These are phyloP conservation scores for Saturnispora ahearnii DNA, from an alignment of 805 yeast species.

Conservation along the genomic window DNA sequence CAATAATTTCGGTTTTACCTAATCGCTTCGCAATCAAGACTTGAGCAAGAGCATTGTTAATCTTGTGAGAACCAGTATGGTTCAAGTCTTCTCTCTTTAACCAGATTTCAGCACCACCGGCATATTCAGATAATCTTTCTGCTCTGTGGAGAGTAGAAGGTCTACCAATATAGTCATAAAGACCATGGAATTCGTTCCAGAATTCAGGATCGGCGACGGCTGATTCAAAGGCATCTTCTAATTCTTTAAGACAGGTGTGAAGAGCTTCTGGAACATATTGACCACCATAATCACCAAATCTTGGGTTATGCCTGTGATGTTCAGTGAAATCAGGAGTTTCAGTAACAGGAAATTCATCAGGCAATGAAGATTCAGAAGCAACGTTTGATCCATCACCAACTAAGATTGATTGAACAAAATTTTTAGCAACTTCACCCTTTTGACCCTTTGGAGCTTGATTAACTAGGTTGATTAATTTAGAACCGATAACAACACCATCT, in stretches of 20 bases:
- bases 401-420: slow-evolving; percentile 61
- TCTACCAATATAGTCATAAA: slow-evolving; percentile 91
- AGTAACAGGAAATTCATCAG: slow-evolving; percentile 14
- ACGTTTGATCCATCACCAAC: slow-evolving; percentile 40
- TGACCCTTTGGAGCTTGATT: slow-evolving; percentile 53
- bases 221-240: slow-evolving; percentile 77
- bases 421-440: slow-evolving; percentile 54
- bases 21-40: slow-evolving; percentile 70
- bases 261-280: slow-evolving; percentile 97
- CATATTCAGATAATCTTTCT: slow-evolving; percentile 76
- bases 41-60: slow-evolving; percentile 78
- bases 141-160: slow-evolving; percentile 92
- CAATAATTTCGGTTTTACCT: slow-evolving; percentile 69
- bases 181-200: slow-evolving; percentile 84
- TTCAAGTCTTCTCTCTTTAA: slow-evolving; percentile 93
- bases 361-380: slow-evolving; percentile 19
- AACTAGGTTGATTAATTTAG: slow-evolving; percentile 65
- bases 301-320: slow-evolving; percentile 57
- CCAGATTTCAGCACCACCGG: slow-evolving; percentile 97
- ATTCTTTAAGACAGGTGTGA: slow-evolving; percentile 81
- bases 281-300: slow-evolving; percentile 95
- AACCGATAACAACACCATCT: slow-evolving; percentile 96
- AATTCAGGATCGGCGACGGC: slow-evolving; percentile 85
- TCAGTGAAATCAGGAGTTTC: slow-evolving; percentile 38
- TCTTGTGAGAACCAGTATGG: slow-evolving; percentile 85